phyloP scores from a whole-genome alignment of 1,139 yeast species.

The Candida neerlandica region DNA sequence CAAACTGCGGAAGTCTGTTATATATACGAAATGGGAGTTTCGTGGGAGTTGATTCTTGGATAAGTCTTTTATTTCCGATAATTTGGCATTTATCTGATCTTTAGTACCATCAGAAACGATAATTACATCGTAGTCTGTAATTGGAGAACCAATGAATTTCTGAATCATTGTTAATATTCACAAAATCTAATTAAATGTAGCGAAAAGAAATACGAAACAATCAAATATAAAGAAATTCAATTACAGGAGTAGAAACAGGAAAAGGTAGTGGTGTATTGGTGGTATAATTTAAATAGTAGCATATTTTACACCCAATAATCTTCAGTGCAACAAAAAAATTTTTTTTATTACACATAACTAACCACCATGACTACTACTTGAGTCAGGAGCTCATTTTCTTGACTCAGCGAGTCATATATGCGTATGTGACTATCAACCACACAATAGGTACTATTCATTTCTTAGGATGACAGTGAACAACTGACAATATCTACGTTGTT shows the following conservation, averaged over 20 bases:
- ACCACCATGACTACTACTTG: not conserved
- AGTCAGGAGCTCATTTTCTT: not conserved
- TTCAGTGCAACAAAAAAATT: slow-evolving; percentile 1
- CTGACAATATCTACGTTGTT: too few species aligned
- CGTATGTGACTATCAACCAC: too few species aligned
- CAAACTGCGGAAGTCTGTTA: not conserved
- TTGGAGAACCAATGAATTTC: slow-evolving; percentile 39
- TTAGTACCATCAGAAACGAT: slow-evolving; percentile 40
- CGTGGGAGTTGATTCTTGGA: not conserved
- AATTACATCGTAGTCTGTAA: slow-evolving; percentile 36
- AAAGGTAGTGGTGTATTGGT: not conserved
- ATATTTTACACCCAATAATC: not conserved
- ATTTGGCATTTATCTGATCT: slow-evolving; percentile 32
- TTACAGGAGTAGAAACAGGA: not conserved
- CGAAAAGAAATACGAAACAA: slow-evolving; percentile 11
- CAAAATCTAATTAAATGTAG: too few species aligned
- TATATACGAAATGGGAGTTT: not conserved
- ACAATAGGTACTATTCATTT: too few species aligned
- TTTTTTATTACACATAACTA: not conserved
- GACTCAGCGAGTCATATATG: too few species aligned
- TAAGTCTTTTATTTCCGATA: slow-evolving; percentile 23
- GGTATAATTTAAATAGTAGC: not conserved
- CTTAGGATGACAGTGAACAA: too few species aligned
- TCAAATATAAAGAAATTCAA: slow-evolving; percentile 12
- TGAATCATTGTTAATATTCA: slow-evolving; percentile 40